phyloP scores from a whole-genome alignment of 768 basidiomycete genomes.

The Suillus americanus region DNA sequence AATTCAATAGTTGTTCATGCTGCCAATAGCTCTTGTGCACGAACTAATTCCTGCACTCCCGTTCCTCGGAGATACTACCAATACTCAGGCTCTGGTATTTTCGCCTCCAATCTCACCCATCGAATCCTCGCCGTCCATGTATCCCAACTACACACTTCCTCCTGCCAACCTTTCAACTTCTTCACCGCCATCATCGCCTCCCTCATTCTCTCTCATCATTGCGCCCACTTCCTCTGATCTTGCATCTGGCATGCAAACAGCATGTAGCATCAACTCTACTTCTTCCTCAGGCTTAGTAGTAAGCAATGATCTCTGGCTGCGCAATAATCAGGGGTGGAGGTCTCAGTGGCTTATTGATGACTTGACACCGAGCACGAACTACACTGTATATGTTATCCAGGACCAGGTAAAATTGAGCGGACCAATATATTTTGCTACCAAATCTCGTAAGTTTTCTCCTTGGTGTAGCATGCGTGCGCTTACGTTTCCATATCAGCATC shows the following conservation, averaged over 20 bases:
- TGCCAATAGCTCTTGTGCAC: conserved; percentile 49
- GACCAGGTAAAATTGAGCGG: conserved; percentile 57
- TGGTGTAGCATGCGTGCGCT: background rate
- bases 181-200: conserved; percentile 37
- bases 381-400: conserved; percentile 69
- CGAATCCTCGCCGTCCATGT: conserved; percentile 40
- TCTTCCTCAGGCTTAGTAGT: conserved; percentile 38
- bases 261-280: conserved; percentile 52
- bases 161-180: conserved; percentile 50
- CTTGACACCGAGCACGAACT: conserved; percentile 68
- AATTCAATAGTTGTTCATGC: conserved; percentile 2
- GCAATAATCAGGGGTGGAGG: conserved; percentile 59
- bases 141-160: conserved; percentile 78
- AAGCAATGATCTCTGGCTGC: conserved; percentile 55
- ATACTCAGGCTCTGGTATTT: conserved; percentile 71
- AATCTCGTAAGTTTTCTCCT: conserved; percentile 38
- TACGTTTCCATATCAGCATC: conserved; percentile 40
- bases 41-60: conserved; percentile 43
- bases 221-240: conserved; percentile 47
- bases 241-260: conserved; percentile 50
- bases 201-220: conserved; percentile 57
- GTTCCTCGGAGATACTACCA: conserved; percentile 71
- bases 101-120: conserved; percentile 52
- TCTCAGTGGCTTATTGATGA: conserved; percentile 65
- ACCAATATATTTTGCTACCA: conserved; percentile 73